Conservation (phyloP, 306 rosid species). For the Lotus japonicus region DNA sequence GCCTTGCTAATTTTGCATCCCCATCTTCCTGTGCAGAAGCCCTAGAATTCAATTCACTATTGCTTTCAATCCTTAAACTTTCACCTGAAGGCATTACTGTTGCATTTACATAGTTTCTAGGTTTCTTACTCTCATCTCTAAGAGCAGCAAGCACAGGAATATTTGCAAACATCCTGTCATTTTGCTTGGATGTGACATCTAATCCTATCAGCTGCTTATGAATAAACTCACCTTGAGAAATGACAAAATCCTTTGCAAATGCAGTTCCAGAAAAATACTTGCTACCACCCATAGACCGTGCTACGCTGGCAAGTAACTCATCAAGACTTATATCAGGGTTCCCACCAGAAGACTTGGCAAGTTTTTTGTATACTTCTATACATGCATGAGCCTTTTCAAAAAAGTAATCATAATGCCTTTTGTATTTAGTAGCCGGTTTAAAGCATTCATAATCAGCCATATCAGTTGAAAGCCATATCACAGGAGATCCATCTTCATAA, state of each 20-base stretch:
- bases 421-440: slow-evolving; percentile 66
- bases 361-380: slow-evolving; percentile 66
- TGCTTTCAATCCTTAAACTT: slow-evolving; percentile 45
- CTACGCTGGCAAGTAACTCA: slow-evolving; percentile 85
- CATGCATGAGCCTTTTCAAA: slow-evolving; percentile 68
- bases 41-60: too few species aligned
- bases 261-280: slow-evolving; percentile 59
- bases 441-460: slow-evolving; percentile 70
- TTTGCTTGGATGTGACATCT: slow-evolving; percentile 59
- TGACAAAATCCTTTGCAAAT: slow-evolving; percentile 61
- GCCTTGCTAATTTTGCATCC: slow-evolving; percentile 64
- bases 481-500: slow-evolving; percentile 80
- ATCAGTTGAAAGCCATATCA: slow-evolving; percentile 84
- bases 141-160: slow-evolving; percentile 66
- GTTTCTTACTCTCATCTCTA: slow-evolving; percentile 51
- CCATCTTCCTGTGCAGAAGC: slow-evolving; percentile 48
- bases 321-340: slow-evolving; percentile 58
- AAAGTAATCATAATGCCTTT: slow-evolving; percentile 58
- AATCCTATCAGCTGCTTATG: slow-evolving; percentile 74
- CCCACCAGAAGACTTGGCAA: slow-evolving; percentile 63
- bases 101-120: slow-evolving; percentile 29
- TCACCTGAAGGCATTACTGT: slow-evolving; percentile 34
- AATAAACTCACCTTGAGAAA: slow-evolving; percentile 80
- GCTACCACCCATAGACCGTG: slow-evolving; percentile 66
- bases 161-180: slow-evolving; percentile 45